These are phyloP conservation scores for Heritiera littoralis DNA, from an alignment of 345 rosid species.

Conservation along the genomic window DNA sequence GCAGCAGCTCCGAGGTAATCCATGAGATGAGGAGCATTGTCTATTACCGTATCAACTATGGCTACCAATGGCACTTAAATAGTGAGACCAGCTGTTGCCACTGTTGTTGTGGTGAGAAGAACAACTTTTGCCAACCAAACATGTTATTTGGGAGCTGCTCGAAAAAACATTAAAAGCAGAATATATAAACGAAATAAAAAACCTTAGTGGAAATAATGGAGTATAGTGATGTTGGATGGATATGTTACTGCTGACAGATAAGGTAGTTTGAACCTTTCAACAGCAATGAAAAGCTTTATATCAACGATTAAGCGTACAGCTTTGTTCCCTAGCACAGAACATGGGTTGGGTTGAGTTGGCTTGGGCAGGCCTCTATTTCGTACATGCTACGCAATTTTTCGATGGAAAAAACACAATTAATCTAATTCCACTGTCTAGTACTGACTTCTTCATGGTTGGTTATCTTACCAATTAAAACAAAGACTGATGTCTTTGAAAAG, in stretches of 20 bases:
- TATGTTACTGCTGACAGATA: background rate
- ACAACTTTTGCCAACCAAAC: constrained; percentile 76
- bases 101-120: constrained; percentile 82
- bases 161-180: background rate
- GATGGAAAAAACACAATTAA: background rate
- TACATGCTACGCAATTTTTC: background rate
- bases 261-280: constrained; percentile 12
- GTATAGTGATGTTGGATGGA: background rate
- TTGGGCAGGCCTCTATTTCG: background rate
- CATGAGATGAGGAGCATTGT: constrained; percentile 64
- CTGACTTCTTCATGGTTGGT: background rate
- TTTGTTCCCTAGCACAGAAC: constrained; percentile 19
- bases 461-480: background rate
- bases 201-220: background rate
- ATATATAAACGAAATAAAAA: background rate
- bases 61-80: constrained; percentile 97
- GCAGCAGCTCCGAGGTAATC: constrained; percentile 83
- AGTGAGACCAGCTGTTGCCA: constrained; percentile 91
- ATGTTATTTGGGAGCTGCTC: background rate
- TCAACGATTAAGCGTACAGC: constrained; percentile 18
- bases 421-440: background rate
- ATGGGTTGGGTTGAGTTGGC: background rate
- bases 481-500: too few relatives aligned
- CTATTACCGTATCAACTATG: constrained; percentile 67
- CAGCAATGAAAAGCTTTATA: background rate